Base-by-base conservation (phyloP, 305 asterid species). In the Rubia tinctorum region DNA sequence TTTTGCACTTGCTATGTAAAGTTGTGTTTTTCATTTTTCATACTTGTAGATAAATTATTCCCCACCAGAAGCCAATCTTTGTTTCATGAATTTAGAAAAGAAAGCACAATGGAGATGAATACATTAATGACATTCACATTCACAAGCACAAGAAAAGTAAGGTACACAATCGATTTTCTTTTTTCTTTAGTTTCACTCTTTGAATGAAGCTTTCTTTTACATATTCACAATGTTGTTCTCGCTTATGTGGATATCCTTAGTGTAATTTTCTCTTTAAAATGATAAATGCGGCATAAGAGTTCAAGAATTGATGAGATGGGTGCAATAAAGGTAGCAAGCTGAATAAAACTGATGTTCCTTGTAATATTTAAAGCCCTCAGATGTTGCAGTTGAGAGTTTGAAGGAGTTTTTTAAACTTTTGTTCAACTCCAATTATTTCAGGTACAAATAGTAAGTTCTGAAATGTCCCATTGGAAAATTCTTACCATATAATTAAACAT, bases 81-180 rank as follows among this genome's bases (percentile, higher is more conserved):
- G 6, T 65, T 40, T 17, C 15, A 65, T 65, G 69, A 62, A 72
- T 87, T 75, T 84, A 94, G 99, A 94, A 94, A 84, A 94, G 97
- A 86, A 94, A 91, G 88, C 97, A 88, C 69, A 97, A 90, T 53
- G 96, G 96, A 66, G 97, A 89, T 68, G 97, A 94, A 77, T 97
- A 91, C 76, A 82, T 81, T 53, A 83, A 77, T 77, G 99, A 90
- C 73, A 71, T 85, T 75, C 89, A 90, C n/a, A n/a, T n/a, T n/a
- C n/a, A n/a, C 78, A 94, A 90, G 82, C 99, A 90, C 95, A 94
- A 91, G 96, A 91, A 86, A 84, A 91, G 92, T 81, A 94, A 94
- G 99, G 99, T 94, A 89, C 71, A 72, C 39, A 61, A 75, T 76
- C 71, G 63, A 53, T 73, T 47, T 60, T 49, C n/a, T 75, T 75